These are phyloP conservation scores for Pseudopyrenochaeta lycopersici DNA, from an alignment of 2,329 filamentous ascomycete genomes.

Conservation along the genomic window DNA sequence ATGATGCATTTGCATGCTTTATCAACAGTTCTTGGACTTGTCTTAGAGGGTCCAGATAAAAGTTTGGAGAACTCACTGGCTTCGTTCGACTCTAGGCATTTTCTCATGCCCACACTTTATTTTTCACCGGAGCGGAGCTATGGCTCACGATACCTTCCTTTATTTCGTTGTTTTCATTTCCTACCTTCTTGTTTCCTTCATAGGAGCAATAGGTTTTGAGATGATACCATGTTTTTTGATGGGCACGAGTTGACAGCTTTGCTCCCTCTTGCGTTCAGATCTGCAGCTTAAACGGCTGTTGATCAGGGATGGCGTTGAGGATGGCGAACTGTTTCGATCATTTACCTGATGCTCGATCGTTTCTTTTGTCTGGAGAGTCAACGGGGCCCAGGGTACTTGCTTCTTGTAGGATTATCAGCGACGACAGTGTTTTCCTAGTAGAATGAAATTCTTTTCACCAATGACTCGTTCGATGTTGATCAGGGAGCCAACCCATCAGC, in stretches of 20 bases:
- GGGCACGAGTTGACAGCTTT: slow-evolving; percentile 27
- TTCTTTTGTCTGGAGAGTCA: slow-evolving; percentile 6
- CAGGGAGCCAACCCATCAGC: background rate
- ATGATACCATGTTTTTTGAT: slow-evolving; percentile 45
- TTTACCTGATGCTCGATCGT: slow-evolving; percentile 11
- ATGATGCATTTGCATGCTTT: slow-evolving; percentile 36
- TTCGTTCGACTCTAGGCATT: slow-evolving; percentile 11
- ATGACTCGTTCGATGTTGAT: background rate
- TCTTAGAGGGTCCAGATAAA: slow-evolving; percentile 30
- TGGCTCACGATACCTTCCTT: slow-evolving; percentile 13
- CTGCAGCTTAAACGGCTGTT: slow-evolving; percentile 20
- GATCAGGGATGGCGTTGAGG: slow-evolving; percentile 24
- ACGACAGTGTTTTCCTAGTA: slow-evolving; percentile 14
- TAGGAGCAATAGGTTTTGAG: slow-evolving; percentile 23
- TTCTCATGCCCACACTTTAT: slow-evolving; percentile 6
- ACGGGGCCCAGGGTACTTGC: background rate
- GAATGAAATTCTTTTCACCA: slow-evolving; percentile 15
- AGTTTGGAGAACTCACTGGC: slow-evolving; percentile 16
- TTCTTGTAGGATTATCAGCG: slow-evolving; percentile 30
- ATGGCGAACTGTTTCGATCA: slow-evolving; percentile 21
- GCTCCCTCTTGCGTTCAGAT: slow-evolving; percentile 36
- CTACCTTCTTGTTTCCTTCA: slow-evolving; percentile 17
- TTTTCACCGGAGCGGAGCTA: slow-evolving; percentile 12
- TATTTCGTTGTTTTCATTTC: slow-evolving; percentile 13
- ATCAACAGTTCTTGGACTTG: slow-evolving; percentile 32